Conservation (phyloP, 2,329 filamentous ascomycete genomes). For the Cercospora sp. region DNA sequence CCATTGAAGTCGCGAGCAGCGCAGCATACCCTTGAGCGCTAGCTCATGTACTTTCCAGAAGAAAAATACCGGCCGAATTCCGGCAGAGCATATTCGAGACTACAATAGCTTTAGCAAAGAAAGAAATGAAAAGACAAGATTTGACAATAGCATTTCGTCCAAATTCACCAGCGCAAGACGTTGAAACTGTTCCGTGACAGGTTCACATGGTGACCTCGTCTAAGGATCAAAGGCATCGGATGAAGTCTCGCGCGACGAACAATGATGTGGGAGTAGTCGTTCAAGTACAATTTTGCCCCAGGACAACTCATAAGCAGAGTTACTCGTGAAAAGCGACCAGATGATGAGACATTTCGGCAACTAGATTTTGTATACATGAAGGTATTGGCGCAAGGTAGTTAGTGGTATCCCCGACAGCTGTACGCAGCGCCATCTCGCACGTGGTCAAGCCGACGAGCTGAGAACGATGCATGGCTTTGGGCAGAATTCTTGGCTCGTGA, state of each 20-base stretch:
- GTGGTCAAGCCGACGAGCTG: not conserved
- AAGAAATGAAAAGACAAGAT: not conserved
- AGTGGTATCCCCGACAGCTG: not conserved
- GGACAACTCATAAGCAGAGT: not conserved
- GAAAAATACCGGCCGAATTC: not conserved
- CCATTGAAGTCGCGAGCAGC: not conserved
- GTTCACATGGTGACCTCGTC: not conserved
- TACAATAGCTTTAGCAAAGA: conserved; percentile 8
- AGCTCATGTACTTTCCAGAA: not conserved
- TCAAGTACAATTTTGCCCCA: not conserved
- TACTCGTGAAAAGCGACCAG: not conserved
- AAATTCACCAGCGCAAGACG: not conserved
- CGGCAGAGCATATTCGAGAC: conserved; percentile 1
- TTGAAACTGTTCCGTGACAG: not conserved
- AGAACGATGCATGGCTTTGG: not conserved
- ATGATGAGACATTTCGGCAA: not conserved
- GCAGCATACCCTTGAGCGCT: not conserved
- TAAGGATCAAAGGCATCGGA: not conserved
- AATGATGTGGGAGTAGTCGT: not conserved
- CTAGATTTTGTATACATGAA: not conserved
- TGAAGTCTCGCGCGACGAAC: not conserved
- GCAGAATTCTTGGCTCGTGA: not conserved
- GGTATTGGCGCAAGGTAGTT: not conserved
- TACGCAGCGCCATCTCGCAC: not conserved
- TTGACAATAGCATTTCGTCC: not conserved